Base-by-base conservation (phyloP, 176 grass and related monocot genomes). In the Poa annua region DNA sequence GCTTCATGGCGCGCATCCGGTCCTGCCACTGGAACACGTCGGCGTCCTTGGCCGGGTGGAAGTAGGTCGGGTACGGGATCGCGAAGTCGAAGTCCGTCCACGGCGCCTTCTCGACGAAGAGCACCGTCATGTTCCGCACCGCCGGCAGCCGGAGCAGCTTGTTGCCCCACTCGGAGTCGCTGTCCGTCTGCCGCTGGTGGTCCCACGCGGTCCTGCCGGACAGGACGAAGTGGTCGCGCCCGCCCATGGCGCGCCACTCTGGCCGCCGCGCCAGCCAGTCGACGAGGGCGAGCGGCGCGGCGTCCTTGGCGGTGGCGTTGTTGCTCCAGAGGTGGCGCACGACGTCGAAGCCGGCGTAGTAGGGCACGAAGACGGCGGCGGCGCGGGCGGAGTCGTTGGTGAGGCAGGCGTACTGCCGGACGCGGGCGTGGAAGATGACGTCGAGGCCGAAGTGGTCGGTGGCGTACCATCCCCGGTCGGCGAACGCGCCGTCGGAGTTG, bases 381-480 rank as follows among this genome's bases (percentile, higher is more conserved):
- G 92, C 89, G n/a, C 83, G 79, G 68, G 92, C 85, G 26, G 89
- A 80, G 77, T 94, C 89, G 76, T 38, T 7, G 21, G 92, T 94
- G 78, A 94, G 88, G 85, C 89, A 94, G 0, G 61, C 89, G 66
- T 94, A 94, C 87, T 91, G 92, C 33, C 50, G 71, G 45, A 94
- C 64, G 62, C 92, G 89, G 48, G 53, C 64, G 78, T 85, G 85
- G 89, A 94, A 94, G 78, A 94, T 85, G 81, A 89, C 62, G 83
- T 94, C 92, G 7, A 94, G 89, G n/a, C 84, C 89, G 72, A 91
- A 94, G 71, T 94, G 92, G 81, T 94, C 90, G 29, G 92, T 94
- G 74, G 89, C 89, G 71, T 94, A 94, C 92, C 92, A 94, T 0
- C 92, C 89, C 6, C 49, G 12, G 78, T 94, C 88, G 35, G 63